Evolutionary conservation across 495 filamentous ascomycete genomes (phyloP).

Genomic region (Aspergillus wentii): DNA sequence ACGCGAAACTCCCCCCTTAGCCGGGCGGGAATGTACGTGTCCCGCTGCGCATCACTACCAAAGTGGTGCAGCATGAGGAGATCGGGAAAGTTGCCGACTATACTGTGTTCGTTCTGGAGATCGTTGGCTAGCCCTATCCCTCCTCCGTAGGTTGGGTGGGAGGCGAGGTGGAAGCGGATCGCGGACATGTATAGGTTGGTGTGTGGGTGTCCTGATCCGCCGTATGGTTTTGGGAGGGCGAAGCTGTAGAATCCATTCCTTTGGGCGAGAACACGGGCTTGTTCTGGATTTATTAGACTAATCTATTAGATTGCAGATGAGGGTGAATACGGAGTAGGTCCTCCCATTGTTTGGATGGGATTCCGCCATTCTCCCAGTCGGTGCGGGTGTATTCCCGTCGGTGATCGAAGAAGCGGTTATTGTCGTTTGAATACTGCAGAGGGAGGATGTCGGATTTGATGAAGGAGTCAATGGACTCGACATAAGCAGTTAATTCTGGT

Average conservation of each 20-base stretch:
- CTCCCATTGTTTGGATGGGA: constrained; percentile 54
- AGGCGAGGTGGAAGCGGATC: constrained; percentile 52
- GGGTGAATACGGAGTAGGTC: constrained; percentile 36
- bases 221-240: constrained; percentile 48
- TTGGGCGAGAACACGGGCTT: constrained; percentile 43
- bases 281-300: constrained; percentile 3
- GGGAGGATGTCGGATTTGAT: constrained; percentile 48
- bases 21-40: constrained; percentile 41
- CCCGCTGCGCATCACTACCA: constrained; percentile 44
- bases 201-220: constrained; percentile 41
- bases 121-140: constrained; percentile 57
- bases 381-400: constrained; percentile 53
- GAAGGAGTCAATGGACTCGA: constrained; percentile 47
- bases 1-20: constrained; percentile 44
- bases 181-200: constrained; percentile 57
- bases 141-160: constrained; percentile 34
- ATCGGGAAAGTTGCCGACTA: constrained; percentile 57
- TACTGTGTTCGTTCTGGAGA: constrained; percentile 54
- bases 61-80: constrained; percentile 54
- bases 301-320: background rate
- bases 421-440: constrained; percentile 45
- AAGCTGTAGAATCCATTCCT: constrained; percentile 53
- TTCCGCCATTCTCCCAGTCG: constrained; percentile 47
- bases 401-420: constrained; percentile 59
- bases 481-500: constrained; percentile 36